Percentiles rank a stretch among this genome's conserved stretches.
Evolutionary conservation across 805 yeast species (phyloP).

Genomic region (Sugiyamaella smithiae): DNA sequence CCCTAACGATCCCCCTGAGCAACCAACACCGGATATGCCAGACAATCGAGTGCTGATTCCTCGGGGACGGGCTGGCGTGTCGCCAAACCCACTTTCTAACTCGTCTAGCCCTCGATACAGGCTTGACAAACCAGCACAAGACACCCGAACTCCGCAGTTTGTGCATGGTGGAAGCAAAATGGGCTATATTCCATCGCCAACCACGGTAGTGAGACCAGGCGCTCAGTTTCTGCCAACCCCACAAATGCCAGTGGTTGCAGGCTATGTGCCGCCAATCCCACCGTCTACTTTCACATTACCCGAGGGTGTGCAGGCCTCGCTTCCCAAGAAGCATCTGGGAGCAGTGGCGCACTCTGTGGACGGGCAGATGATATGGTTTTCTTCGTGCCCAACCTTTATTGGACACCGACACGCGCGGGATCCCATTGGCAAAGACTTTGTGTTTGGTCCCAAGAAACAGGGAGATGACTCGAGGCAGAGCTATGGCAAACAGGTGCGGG

Average conservation of each 20-base stretch:
- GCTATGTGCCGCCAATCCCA: conserved; percentile 33
- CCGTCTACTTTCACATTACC: conserved; percentile 36
- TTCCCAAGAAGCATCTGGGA: conserved; percentile 22
- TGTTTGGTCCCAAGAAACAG: conserved; percentile 25
- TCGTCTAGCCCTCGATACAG: conserved; percentile 1
- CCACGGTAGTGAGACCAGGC: conserved; percentile 5
- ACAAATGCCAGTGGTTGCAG: conserved; percentile 15
- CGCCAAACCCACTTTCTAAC: background rate
- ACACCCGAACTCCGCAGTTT: conserved; percentile 1
- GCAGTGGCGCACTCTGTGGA: conserved; percentile 22
- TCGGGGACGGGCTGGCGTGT: background rate
- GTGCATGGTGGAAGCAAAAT: conserved; percentile 5
- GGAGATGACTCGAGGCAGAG: conserved; percentile 26
- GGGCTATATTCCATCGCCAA: background rate
- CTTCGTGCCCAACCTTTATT: conserved; percentile 28
- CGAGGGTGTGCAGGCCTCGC: conserved; percentile 24
- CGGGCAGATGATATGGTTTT: conserved; percentile 28
- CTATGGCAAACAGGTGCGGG: conserved; percentile 28
- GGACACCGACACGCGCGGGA: conserved; percentile 22
- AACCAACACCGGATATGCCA: conserved; percentile 22
- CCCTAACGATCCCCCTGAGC: conserved; percentile 61
- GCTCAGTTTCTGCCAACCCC: background rate
- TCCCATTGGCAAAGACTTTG: conserved; percentile 24
- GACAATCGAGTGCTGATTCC: background rate
- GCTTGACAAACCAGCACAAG: background rate